phyloP scores from a whole-genome alignment of 495 filamentous ascomycete species.

The Hypoxylon crocopeplum region DNA sequence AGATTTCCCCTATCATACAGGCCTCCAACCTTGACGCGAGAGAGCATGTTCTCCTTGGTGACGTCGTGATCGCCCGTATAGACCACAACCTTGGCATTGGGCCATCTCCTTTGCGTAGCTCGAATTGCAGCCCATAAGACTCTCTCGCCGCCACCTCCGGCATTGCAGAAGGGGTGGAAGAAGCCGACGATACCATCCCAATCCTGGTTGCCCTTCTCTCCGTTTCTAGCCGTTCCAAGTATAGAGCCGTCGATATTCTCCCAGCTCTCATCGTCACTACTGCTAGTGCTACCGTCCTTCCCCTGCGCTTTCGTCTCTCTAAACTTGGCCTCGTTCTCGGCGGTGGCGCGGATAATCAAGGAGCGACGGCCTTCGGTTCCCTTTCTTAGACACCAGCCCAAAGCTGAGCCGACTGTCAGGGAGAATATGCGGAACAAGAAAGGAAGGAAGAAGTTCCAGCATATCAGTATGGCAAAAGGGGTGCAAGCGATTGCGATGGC shows the following conservation, averaged over 20 bases:
- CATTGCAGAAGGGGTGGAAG: conserved; percentile 98
- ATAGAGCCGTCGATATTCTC: conserved; percentile 71
- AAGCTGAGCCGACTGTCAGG: conserved; percentile 47
- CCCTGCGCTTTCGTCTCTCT: conserved; percentile 47
- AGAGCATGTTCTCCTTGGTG: conserved; percentile 77
- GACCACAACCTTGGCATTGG: conserved; percentile 83
- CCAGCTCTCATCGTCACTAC: conserved; percentile 71
- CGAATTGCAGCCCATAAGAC: conserved; percentile 96
- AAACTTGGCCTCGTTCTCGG: conserved; percentile 65
- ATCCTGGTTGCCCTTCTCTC: conserved; percentile 59
- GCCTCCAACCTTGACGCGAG: conserved; percentile 69
- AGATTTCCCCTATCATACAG: not conserved
- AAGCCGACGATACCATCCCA: conserved; percentile 91
- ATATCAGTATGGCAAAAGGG: conserved; percentile 30
- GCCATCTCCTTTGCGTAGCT: conserved; percentile 89
- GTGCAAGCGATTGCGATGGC: conserved; percentile 36
- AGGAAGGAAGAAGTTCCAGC: conserved; percentile 42
- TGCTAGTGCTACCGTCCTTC: conserved; percentile 25
- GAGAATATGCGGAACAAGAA: conserved; percentile 47
- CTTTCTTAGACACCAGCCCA: conserved; percentile 71
- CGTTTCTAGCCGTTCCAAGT: conserved; percentile 58
- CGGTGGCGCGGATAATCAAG: conserved; percentile 65
- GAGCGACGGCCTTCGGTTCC: conserved; percentile 69
- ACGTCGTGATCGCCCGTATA: conserved; percentile 95
- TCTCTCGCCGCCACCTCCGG: conserved; percentile 93